These are phyloP conservation scores for Penicillium sp. DNA, from an alignment of 2,329 filamentous ascomycete genomes.

Conservation along the genomic window DNA sequence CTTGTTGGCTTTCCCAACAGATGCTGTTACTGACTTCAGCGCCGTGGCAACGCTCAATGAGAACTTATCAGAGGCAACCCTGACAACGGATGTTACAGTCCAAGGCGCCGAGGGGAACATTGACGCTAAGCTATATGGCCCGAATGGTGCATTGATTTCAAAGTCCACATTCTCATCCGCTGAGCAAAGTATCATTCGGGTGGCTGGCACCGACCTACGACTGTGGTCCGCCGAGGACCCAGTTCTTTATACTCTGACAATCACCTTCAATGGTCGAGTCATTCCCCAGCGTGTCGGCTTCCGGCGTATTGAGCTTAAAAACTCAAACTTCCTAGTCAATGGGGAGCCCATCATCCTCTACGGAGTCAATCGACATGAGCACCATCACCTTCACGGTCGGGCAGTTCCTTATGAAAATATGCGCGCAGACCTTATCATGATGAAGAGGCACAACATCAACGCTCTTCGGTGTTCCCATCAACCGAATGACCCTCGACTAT, in stretches of 20 bases:
- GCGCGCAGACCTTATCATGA: constrained; percentile 62
- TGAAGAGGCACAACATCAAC: constrained; percentile 73
- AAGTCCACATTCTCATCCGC: neutral
- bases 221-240: constrained; percentile 71
- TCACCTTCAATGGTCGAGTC: constrained; percentile 28
- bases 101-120: constrained; percentile 54
- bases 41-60: constrained; percentile 36
- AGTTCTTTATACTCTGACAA: constrained; percentile 58
- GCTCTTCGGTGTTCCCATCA: constrained; percentile 70
- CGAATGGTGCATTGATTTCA: neutral
- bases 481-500: constrained; percentile 52
- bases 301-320: constrained; percentile 56
- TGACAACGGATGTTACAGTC: constrained; percentile 52
- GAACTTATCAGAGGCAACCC: neutral
- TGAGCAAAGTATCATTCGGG: neutral
- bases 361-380: constrained; percentile 70
- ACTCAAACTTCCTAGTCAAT: constrained; percentile 64
- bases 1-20: constrained; percentile 58
- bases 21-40: constrained; percentile 51
- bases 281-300: constrained; percentile 63
- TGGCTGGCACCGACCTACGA: constrained; percentile 52
- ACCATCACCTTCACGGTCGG: constrained; percentile 65
- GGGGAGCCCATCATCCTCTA: constrained; percentile 62
- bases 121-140: neutral
- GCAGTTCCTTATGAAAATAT: constrained; percentile 65